A percentile compares a stretch with the other conserved stretches of the same genome.
Conservation (phyloP, 2,329 filamentous ascomycete genomes). For the Pyrenophora seminiperda region DNA sequence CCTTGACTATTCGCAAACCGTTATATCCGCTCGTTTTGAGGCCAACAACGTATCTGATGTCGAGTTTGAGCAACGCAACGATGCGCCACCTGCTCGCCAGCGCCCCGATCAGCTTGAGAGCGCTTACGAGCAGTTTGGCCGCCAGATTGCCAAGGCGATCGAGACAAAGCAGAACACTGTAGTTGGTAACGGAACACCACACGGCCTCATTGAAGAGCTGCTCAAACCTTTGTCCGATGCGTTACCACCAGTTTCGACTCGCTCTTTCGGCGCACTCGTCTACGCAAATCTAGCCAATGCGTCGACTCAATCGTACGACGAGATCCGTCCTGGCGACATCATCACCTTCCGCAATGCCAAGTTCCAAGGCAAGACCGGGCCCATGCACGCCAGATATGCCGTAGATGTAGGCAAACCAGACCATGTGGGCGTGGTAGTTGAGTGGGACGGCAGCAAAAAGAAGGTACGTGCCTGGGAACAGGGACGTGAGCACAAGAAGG, state of each 20-base stretch:
- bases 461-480: conserved; percentile 97
- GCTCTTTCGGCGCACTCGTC: conserved; percentile 87
- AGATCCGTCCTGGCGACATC: conserved; percentile 92
- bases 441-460: conserved; percentile 99
- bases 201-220: conserved; percentile 77
- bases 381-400: conserved; percentile 93
- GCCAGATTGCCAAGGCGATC: conserved; percentile 73
- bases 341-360: conserved; percentile 89
- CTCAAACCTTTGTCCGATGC: conserved; percentile 74
- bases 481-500: conserved; percentile 88
- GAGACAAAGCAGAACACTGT: conserved; percentile 75
- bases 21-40: conserved; percentile 81
- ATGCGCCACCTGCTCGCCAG: conserved; percentile 76
- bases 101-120: conserved; percentile 93
- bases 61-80: conserved; percentile 81
- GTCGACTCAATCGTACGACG: conserved; percentile 84
- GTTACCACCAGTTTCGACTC: conserved; percentile 81
- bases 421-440: conserved; percentile 87
- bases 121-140: conserved; percentile 80
- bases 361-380: conserved; percentile 93
- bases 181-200: conserved; percentile 82
- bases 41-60: conserved; percentile 73
- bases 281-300: conserved; percentile 96
- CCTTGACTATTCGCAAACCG: conserved; percentile 94
- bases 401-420: conserved; percentile 85